phyloP scores from a whole-genome alignment of 345 rosid species.

The Melaleuca quinquenervia region DNA sequence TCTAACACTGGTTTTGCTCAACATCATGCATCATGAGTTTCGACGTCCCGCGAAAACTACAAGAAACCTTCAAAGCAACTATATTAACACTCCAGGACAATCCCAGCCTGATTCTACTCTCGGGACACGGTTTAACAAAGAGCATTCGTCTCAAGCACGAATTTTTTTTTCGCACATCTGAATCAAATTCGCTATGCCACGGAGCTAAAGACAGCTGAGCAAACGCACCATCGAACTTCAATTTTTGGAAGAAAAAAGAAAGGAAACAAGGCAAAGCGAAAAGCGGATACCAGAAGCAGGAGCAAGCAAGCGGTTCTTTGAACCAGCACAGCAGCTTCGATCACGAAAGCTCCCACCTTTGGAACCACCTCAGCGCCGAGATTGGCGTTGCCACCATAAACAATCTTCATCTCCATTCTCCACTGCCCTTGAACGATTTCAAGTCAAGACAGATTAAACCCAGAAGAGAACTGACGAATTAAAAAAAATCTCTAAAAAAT shows the following conservation, averaged over 20 bases:
- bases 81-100: neutral
- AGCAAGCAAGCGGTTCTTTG: neutral
- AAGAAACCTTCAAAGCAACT: neutral
- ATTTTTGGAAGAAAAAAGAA: no score
- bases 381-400: neutral
- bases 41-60: neutral
- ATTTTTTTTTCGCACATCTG: neutral
- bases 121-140: neutral
- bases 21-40: neutral
- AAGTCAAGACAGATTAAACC: neutral
- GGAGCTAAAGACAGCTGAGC: neutral
- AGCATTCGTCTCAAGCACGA: neutral
- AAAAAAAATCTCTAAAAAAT: neutral
- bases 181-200: neutral
- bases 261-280: neutral
- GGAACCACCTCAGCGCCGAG: neutral
- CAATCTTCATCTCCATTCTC: neutral
- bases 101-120: neutral
- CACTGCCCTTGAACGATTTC: neutral
- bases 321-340: conserved; percentile 1
- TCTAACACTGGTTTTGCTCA: neutral
- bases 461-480: neutral
- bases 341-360: neutral
- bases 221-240: neutral
- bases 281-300: neutral